These are phyloP conservation scores for Tardiomyces depauwii DNA, from an alignment of 1,139 yeast species.

Conservation along the genomic window DNA sequence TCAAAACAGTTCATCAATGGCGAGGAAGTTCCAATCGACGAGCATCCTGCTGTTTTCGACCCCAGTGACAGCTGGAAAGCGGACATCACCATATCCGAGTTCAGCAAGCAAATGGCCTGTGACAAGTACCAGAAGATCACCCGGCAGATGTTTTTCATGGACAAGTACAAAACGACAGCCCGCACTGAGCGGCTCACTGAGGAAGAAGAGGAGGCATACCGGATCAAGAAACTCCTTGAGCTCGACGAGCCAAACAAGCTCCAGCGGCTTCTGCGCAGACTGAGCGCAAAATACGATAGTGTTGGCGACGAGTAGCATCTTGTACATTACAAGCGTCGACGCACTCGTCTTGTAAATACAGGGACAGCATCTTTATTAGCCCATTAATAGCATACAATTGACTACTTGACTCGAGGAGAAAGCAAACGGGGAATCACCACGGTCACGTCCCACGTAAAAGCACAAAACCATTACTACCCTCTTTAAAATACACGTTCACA, in stretches of 20 bases:
- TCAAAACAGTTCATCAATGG: slow-evolving; percentile 9
- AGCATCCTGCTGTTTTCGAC: slow-evolving; percentile 5
- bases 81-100: slow-evolving; percentile 7
- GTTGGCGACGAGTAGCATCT: slow-evolving; percentile 4
- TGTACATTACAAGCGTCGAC: too few species aligned
- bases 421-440: neutral
- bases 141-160: slow-evolving; percentile 6
- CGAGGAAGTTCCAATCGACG: slow-evolving; percentile 2
- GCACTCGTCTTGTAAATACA: too few species aligned
- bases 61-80: slow-evolving; percentile 11
- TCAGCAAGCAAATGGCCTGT: slow-evolving; percentile 4
- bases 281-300: slow-evolving; percentile 11
- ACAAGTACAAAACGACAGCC: slow-evolving; percentile 16
- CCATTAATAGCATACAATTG: too few species aligned
- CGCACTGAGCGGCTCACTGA: slow-evolving; percentile 14
- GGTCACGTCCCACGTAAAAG: neutral
- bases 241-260: slow-evolving; percentile 19
- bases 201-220: slow-evolving; percentile 10
- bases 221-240: slow-evolving; percentile 10
- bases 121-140: slow-evolving; percentile 9
- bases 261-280: slow-evolving; percentile 17
- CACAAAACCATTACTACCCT: neutral
- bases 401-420: too few species aligned
- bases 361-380: too few species aligned
- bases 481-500: neutral